phyloP scores from a whole-genome alignment of 441 rosid species.

The Adansonia madagascariensis region DNA sequence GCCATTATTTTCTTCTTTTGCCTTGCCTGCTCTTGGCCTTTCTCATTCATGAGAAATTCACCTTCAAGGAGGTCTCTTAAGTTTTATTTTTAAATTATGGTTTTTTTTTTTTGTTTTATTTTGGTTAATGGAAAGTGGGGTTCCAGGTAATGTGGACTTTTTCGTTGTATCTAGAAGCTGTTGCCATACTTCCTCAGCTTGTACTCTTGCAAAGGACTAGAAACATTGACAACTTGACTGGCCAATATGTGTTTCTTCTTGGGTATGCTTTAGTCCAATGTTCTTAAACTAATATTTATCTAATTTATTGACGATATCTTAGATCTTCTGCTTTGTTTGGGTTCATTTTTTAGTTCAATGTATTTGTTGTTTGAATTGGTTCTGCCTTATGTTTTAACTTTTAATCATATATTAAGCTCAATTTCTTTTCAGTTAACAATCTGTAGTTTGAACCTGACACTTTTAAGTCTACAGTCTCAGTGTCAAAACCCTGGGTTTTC shows the following conservation, averaged over 20 bases:
- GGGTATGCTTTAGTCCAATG: conserved; percentile 45
- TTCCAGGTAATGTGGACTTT: conserved; percentile 63
- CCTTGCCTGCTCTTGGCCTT: conserved; percentile 61
- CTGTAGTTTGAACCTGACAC: background rate
- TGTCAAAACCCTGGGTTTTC: background rate
- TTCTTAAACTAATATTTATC: background rate
- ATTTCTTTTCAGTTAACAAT: background rate
- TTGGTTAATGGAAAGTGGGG: conserved; percentile 19
- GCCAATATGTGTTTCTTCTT: conserved; percentile 69
- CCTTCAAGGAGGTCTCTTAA: conserved; percentile 53
- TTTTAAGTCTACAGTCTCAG: background rate
- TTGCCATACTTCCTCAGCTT: conserved; percentile 73
- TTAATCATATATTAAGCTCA: background rate
- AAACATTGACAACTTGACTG: conserved; percentile 72
- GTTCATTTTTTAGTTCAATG: background rate
- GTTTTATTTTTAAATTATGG: background rate
- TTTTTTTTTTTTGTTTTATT: background rate
- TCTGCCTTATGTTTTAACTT: background rate
- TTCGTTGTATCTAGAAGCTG: conserved; percentile 67
- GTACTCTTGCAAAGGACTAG: conserved; percentile 67
- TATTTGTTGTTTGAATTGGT: conserved; percentile 13
- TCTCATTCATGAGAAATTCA: conserved; percentile 57
- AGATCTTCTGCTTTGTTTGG: background rate
- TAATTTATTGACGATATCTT: background rate
- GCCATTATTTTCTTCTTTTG: conserved; percentile 53